These are phyloP conservation scores for Candida morakotiae DNA, from an alignment of 805 yeast genomes.

Conservation along the genomic window DNA sequence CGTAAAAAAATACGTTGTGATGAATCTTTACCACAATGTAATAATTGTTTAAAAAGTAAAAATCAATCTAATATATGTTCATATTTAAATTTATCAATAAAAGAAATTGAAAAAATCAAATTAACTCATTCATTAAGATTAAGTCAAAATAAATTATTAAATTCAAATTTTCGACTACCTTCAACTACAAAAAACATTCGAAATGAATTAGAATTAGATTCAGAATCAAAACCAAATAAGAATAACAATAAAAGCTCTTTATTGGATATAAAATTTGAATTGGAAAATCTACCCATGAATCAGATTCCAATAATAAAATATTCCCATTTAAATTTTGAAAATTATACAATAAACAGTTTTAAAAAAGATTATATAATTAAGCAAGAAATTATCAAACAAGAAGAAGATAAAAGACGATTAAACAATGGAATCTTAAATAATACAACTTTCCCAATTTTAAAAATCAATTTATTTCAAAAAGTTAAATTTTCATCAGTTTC, in stretches of 20 bases:
- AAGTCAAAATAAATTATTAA: conserved; percentile 22
- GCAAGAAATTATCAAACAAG: not conserved
- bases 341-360: conserved; percentile 16
- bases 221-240: too few relatives aligned
- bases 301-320: conserved; percentile 19
- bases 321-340: conserved; percentile 19
- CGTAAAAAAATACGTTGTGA: conserved; percentile 29
- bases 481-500: not conserved
- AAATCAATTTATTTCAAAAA: not conserved
- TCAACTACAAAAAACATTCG: conserved; percentile 13
- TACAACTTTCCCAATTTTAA: not conserved
- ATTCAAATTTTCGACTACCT: conserved; percentile 23
- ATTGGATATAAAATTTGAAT: conserved; percentile 23
- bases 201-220: not conserved
- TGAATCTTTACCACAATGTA: conserved; percentile 25
- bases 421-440: not conserved
- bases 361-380: conserved; percentile 14
- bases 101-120: conserved; percentile 19
- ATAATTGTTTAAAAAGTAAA: conserved; percentile 23
- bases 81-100: conserved; percentile 15
- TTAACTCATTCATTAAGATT: conserved; percentile 25
- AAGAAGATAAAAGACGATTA: conserved; percentile 1
- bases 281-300: conserved; percentile 15
- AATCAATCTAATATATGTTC: conserved; percentile 23
- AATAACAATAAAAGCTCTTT: too few relatives aligned